These are phyloP conservation scores for Malus domestica DNA, from an alignment of 306 rosid genomes.

Conservation along the genomic window ASM211411v1 NC_041797.1:20682501-20683000, in stretches of 20 bases:
- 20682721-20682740: slow-evolving; percentile 56
- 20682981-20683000: slow-evolving; percentile 68
- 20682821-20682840: slow-evolving; percentile 75
- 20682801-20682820: slow-evolving; percentile 51
- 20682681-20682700: slow-evolving; percentile 55
- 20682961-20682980: slow-evolving; percentile 80
- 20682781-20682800: slow-evolving; percentile 43
- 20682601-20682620: slow-evolving; percentile 50
- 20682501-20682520: slow-evolving; percentile 45
- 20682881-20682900: slow-evolving; percentile 57
- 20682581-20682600: slow-evolving; percentile 60
- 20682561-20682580: slow-evolving; percentile 72
- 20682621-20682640: slow-evolving; percentile 49
- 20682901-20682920: slow-evolving; percentile 60
- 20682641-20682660: slow-evolving; percentile 63
- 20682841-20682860: slow-evolving; percentile 54
- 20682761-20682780: slow-evolving; percentile 39
- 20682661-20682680: slow-evolving; percentile 54
- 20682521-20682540: slow-evolving; percentile 54
- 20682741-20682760: slow-evolving; percentile 41
- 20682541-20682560: slow-evolving; percentile 74
- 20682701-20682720: slow-evolving; percentile 65
- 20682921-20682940: slow-evolving; percentile 67
- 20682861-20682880: slow-evolving; percentile 65
- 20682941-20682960: slow-evolving; percentile 83